A percentile compares a stretch with the other conserved stretches of the same genome.
These are phyloP conservation scores for Lasiosphaeriaceae sp. DNA, from an alignment of 495 filamentous ascomycete genomes.

Conservation along the genomic window DNA sequence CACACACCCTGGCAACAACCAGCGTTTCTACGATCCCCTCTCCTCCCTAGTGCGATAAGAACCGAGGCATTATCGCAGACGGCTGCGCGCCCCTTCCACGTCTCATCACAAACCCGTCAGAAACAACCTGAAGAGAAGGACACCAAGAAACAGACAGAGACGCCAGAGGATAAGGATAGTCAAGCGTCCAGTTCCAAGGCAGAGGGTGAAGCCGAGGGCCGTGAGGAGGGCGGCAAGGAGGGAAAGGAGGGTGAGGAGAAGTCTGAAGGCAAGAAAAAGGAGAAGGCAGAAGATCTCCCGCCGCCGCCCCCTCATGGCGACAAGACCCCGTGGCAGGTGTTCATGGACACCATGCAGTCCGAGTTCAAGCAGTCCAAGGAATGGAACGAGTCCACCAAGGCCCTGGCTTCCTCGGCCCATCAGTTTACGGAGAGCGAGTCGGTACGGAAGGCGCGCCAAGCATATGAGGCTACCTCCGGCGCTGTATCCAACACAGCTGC, in stretches of 20 bases:
- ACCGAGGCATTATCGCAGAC: constrained; percentile 27
- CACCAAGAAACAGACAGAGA: constrained; percentile 1
- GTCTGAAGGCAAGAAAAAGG: constrained; percentile 45
- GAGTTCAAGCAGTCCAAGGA: constrained; percentile 98
- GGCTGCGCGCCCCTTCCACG: constrained; percentile 41
- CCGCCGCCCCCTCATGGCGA: constrained; percentile 93
- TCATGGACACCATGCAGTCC: constrained; percentile 85
- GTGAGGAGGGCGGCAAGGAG: constrained; percentile 41
- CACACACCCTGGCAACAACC: constrained; percentile 22
- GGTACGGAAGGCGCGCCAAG: constrained; percentile 79
- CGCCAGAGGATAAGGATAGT: background rate
- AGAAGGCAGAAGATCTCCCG: constrained; percentile 72
- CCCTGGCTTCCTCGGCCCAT: constrained; percentile 79
- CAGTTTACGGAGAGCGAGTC: constrained; percentile 92
- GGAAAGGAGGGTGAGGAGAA: constrained; percentile 42
- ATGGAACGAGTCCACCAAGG: constrained; percentile 98
- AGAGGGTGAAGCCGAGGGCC: constrained; percentile 36
- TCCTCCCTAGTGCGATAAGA: constrained; percentile 35
- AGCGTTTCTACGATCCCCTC: constrained; percentile 40
- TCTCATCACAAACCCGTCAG: constrained; percentile 35
- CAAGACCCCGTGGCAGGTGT: constrained; percentile 97
- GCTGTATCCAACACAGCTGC: constrained; percentile 68
- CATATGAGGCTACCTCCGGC: constrained; percentile 78
- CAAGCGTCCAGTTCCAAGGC: constrained; percentile 24
- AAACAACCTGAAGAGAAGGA: constrained; percentile 22